phyloP scores from a whole-genome alignment of 2,329 filamentous ascomycete species.

The Aspergillus sp. region DNA sequence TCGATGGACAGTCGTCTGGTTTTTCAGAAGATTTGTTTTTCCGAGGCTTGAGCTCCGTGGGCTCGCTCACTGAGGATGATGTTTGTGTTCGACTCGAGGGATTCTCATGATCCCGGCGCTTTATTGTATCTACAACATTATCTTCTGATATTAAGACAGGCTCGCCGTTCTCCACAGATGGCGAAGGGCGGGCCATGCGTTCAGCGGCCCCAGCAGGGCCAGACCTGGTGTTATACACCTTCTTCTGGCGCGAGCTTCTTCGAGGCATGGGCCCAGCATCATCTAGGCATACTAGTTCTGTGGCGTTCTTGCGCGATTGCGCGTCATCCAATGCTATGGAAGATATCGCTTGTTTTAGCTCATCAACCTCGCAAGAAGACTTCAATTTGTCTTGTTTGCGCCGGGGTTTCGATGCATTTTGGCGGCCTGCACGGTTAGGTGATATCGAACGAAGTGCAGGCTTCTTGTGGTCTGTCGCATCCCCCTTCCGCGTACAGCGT shows the following conservation, averaged over 20 bases:
- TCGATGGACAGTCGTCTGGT: neutral
- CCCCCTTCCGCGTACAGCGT: neutral
- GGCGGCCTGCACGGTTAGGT: conserved; percentile 1
- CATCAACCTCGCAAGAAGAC: conserved; percentile 10
- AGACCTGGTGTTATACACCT: neutral
- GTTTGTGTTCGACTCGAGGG: neutral
- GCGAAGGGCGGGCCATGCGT: neutral
- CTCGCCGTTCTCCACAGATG: neutral
- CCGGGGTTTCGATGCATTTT: neutral
- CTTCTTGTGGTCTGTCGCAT: neutral
- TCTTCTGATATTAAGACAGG: neutral
- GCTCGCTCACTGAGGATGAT: neutral
- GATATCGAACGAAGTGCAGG: neutral
- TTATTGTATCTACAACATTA: neutral
- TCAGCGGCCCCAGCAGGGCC: neutral
- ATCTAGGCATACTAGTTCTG: neutral
- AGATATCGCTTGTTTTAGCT: conserved; percentile 24
- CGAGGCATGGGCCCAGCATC: neutral
- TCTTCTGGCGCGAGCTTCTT: conserved; percentile 14
- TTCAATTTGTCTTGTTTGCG: neutral
- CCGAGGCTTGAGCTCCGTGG: neutral
- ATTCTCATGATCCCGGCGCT: neutral
- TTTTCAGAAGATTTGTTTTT: neutral
- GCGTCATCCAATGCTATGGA: conserved; percentile 21
- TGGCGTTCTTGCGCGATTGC: neutral